These are phyloP conservation scores for Erodium maritimum DNA, from an alignment of 345 rosid species.

Conservation along the genomic window DNA sequence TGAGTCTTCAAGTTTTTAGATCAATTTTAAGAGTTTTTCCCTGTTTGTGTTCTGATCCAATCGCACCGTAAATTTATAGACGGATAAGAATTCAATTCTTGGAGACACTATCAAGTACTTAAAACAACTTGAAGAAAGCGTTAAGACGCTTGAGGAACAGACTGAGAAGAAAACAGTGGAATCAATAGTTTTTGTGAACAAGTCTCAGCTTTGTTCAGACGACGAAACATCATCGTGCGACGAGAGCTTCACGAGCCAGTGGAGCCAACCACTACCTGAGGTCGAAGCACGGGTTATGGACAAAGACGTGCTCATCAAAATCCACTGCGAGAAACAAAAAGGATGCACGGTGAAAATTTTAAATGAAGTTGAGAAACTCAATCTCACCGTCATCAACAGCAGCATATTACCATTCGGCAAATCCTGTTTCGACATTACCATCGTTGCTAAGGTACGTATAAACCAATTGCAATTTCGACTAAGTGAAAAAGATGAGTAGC, in stretches of 20 bases:
- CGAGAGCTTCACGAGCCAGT: neutral
- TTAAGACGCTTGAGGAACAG: conserved; percentile 2
- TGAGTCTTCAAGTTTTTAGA: no score
- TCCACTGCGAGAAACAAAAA: conserved; percentile 14
- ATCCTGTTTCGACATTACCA: conserved; percentile 11
- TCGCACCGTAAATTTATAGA: no score
- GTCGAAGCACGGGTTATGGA: conserved; percentile 15
- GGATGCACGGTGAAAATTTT: conserved; percentile 8
- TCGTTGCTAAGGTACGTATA: conserved; percentile 16
- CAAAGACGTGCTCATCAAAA: conserved; percentile 14
- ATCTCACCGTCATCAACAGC: conserved; percentile 11
- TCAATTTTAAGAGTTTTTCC: no score
- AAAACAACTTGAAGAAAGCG: no score
- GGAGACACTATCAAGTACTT: no score
- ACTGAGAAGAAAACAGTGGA: conserved; percentile 8
- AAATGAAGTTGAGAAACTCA: conserved; percentile 14
- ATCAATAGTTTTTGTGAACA: conserved; percentile 9
- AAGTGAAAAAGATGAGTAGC: neutral
- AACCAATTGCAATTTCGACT: neutral
- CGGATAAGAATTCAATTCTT: no score
- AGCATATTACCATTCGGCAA: conserved; percentile 19
- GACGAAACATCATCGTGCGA: neutral
- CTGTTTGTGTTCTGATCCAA: no score
- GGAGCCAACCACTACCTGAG: conserved; percentile 7
- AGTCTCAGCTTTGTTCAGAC: neutral